These are phyloP conservation scores for Cryptococcus sp. DNA, from an alignment of 1,284 basidiomycete genomes.

Conservation along the genomic window DNA sequence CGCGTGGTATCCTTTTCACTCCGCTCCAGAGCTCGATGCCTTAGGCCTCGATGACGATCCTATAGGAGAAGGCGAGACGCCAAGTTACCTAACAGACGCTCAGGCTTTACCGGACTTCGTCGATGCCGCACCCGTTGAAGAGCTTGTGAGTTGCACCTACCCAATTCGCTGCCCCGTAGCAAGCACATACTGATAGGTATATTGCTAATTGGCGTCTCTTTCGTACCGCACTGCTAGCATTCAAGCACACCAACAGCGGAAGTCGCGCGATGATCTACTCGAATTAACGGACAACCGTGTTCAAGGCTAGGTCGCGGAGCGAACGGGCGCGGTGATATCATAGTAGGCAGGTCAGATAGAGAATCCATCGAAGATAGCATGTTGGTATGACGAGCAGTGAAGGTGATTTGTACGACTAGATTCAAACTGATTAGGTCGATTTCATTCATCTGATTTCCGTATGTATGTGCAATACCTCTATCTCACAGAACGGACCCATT, in stretches of 20 bases:
- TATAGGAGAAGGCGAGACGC: conserved; percentile 75
- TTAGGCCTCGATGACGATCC: conserved; percentile 68
- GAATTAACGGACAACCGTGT: neutral
- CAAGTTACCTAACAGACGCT: conserved; percentile 80
- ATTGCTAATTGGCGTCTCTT: neutral
- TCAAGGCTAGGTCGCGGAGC: neutral
- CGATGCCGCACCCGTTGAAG: conserved; percentile 69
- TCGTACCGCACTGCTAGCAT: neutral
- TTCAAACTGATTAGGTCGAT: too few species aligned
- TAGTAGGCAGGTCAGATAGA: too few species aligned
- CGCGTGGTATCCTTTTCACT: conserved; percentile 2
- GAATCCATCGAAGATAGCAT: too few species aligned
- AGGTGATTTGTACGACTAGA: too few species aligned
- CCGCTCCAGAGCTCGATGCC: conserved; percentile 71
- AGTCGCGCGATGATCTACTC: conserved; percentile 11
- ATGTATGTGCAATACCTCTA: too few species aligned
- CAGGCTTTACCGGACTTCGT: conserved; percentile 86
- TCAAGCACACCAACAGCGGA: conserved; percentile 16
- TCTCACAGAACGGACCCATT: too few species aligned
- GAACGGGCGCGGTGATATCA: too few species aligned
- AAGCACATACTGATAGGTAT: neutral
- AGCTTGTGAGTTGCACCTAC: conserved; percentile 29
- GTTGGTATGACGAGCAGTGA: too few species aligned
- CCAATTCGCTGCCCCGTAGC: too few species aligned
- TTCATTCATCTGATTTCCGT: too few species aligned